Conservation (phyloP, 495 filamentous ascomycete genomes). For the Penicillium bovifimosum region DNA sequence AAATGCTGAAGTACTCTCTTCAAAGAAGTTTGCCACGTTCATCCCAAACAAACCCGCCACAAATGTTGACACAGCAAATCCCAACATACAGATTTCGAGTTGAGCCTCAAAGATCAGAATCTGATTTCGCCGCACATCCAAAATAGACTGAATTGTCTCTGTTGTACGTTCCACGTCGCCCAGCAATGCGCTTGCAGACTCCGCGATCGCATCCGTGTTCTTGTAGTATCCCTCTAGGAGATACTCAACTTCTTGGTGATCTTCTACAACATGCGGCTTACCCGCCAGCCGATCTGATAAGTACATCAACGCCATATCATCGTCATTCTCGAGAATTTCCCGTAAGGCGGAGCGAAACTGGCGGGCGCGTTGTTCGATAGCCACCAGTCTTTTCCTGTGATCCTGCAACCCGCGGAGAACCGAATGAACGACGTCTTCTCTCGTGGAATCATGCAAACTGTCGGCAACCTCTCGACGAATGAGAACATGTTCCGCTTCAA, state of each 20-base stretch:
- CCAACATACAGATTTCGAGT: slow-evolving; percentile 31
- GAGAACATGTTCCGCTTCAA: slow-evolving; percentile 27
- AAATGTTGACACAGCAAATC: slow-evolving; percentile 25
- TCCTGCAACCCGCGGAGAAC: slow-evolving; percentile 18
- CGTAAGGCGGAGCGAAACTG: slow-evolving; percentile 24
- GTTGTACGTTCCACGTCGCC: slow-evolving; percentile 23
- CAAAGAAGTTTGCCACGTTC: slow-evolving; percentile 31
- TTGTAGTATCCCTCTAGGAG: slow-evolving; percentile 33
- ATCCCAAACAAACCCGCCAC: slow-evolving; percentile 31
- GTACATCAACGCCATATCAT: slow-evolving; percentile 42
- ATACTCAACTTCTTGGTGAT: slow-evolving; percentile 36
- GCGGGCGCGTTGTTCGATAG: slow-evolving; percentile 26
- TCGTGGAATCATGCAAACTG: slow-evolving; percentile 16
- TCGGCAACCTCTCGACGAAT: slow-evolving; percentile 13
- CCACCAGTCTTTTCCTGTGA: slow-evolving; percentile 18
- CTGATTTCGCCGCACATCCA: slow-evolving; percentile 33
- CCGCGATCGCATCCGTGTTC: slow-evolving; percentile 23
- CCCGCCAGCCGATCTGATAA: slow-evolving; percentile 33
- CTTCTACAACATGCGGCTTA: slow-evolving; percentile 19
- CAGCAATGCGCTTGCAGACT: slow-evolving; percentile 21
- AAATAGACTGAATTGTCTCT: slow-evolving; percentile 20
- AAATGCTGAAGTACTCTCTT: slow-evolving; percentile 27
- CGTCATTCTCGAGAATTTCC: slow-evolving; percentile 27
- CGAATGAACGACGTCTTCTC: slow-evolving; percentile 18
- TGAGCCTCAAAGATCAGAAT: slow-evolving; percentile 33